Evolutionary conservation across 2,329 filamentous ascomycete genomes (phyloP).

Genomic region (Cladosporium sp.): DNA sequence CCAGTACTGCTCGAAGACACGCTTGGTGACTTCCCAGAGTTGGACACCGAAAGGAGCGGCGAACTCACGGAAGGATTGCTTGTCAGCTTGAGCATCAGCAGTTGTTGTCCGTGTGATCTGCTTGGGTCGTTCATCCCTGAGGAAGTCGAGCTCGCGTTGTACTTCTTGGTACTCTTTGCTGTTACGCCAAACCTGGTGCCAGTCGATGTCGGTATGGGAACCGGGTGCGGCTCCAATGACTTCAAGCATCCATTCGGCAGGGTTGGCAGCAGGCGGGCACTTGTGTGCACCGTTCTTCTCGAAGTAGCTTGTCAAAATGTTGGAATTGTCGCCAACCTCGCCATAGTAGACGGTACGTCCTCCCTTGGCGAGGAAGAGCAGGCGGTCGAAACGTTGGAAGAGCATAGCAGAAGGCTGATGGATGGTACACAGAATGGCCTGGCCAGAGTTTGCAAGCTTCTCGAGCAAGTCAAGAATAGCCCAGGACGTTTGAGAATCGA

Average conservation of each 20-base stretch:
- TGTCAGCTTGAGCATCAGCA: conserved; percentile 34
- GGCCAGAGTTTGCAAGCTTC: conserved; percentile 82
- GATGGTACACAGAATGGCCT: conserved; percentile 94
- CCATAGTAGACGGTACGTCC: conserved; percentile 80
- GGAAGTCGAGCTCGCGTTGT: conserved; percentile 43
- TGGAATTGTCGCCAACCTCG: conserved; percentile 68
- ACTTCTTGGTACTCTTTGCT: conserved; percentile 43
- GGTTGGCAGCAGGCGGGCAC: conserved; percentile 68
- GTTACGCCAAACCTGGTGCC: conserved; percentile 47
- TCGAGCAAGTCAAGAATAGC: conserved; percentile 83
- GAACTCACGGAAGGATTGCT: conserved; percentile 68
- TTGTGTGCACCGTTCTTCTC: conserved; percentile 63
- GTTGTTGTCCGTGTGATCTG: conserved; percentile 31
- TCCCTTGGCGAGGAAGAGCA: conserved; percentile 72
- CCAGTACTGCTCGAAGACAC: conserved; percentile 91
- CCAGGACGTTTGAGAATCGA: conserved; percentile 92
- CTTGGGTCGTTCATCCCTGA: conserved; percentile 38
- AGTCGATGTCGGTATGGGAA: conserved; percentile 47
- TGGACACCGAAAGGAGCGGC: conserved; percentile 70
- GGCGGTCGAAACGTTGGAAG: conserved; percentile 83
- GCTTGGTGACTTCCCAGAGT: conserved; percentile 61
- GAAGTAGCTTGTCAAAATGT: conserved; percentile 68
- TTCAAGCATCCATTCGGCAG: conserved; percentile 74
- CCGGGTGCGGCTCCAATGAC: conserved; percentile 51
- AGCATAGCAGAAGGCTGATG: conserved; percentile 96